A percentile compares a stretch with the other conserved stretches of the same genome.
Evolutionary conservation across 768 basidiomycete species (phyloP).

Genomic region (Kwoniella botswanensis): DNA sequence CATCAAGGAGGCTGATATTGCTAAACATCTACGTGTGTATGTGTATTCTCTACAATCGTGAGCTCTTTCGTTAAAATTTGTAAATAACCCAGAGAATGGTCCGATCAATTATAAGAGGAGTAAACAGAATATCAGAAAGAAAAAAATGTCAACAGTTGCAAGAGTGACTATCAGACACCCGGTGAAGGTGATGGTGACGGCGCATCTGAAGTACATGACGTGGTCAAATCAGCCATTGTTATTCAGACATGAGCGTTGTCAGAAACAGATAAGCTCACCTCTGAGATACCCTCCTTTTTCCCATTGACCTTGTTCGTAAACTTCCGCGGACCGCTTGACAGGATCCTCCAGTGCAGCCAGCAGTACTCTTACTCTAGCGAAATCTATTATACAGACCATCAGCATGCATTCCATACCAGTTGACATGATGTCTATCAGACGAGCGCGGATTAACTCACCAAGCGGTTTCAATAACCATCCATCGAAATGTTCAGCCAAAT

Average conservation of each 20-base stretch:
- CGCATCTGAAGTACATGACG: not conserved
- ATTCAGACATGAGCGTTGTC: too few relatives aligned
- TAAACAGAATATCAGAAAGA: too few relatives aligned
- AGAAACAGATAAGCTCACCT: slow-evolving; percentile 33
- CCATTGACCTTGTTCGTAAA: slow-evolving; percentile 60
- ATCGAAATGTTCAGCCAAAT: slow-evolving; percentile 69
- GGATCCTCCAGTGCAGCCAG: slow-evolving; percentile 68
- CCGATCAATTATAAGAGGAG: too few relatives aligned
- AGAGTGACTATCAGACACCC: not conserved
- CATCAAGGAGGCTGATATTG: too few relatives aligned
- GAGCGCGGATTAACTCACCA: slow-evolving; percentile 19
- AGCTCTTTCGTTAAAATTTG: too few relatives aligned
- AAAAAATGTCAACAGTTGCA: too few relatives aligned
- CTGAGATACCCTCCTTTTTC: slow-evolving; percentile 57
- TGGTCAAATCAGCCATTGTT: too few relatives aligned
- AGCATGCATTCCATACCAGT: too few relatives aligned
- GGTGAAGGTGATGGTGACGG: not conserved
- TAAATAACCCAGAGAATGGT: too few relatives aligned
- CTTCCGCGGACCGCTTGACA: slow-evolving; percentile 63
- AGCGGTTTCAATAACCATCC: slow-evolving; percentile 86
- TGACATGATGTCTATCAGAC: not conserved
- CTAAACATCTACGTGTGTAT: too few relatives aligned
- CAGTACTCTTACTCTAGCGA: slow-evolving; percentile 68
- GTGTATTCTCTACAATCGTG: too few relatives aligned
- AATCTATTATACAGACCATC: slow-evolving; percentile 60